phyloP scores from a whole-genome alignment of 1,284 basidiomycete species.

The Moesziomyces sp. region DNA sequence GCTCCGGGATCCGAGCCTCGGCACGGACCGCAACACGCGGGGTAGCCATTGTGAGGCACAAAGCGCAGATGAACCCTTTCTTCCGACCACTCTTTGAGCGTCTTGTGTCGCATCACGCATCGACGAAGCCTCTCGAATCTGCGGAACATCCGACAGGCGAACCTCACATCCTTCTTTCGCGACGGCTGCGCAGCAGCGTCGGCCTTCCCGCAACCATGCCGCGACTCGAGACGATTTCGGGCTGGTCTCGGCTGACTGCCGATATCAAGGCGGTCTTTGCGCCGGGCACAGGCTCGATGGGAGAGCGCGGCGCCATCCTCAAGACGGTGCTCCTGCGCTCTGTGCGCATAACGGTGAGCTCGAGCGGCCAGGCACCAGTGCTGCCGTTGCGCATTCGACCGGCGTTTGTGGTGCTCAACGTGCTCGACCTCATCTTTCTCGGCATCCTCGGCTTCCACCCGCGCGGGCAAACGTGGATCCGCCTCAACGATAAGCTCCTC shows the following conservation, averaged over 20 bases:
- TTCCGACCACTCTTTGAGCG: background rate
- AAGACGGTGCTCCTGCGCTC: slow-evolving; percentile 42
- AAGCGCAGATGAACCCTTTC: background rate
- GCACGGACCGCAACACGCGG: background rate
- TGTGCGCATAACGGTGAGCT: slow-evolving; percentile 22
- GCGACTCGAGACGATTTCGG: slow-evolving; percentile 40
- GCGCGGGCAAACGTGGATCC: slow-evolving; percentile 69
- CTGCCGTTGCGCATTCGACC: slow-evolving; percentile 60
- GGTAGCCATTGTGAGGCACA: background rate
- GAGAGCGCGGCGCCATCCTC: slow-evolving; percentile 20
- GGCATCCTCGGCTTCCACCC: slow-evolving; percentile 65
- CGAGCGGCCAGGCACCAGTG: slow-evolving; percentile 6
- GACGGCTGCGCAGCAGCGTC: background rate
- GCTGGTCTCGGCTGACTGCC: slow-evolving; percentile 28
- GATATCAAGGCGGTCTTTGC: slow-evolving; percentile 19
- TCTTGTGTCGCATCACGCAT: background rate
- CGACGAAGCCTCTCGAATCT: background rate
- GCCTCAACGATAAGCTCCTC: slow-evolving; percentile 83
- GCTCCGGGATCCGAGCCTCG: background rate
- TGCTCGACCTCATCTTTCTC: slow-evolving; percentile 51
- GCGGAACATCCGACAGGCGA: background rate
- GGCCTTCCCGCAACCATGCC: slow-evolving; percentile 26
- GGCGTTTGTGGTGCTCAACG: slow-evolving; percentile 50
- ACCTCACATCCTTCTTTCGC: background rate
- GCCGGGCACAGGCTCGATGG: slow-evolving; percentile 15